Evolutionary conservation across 2,329 filamentous ascomycete genomes (phyloP), one percentile per base, ranked within the genome.

Genomic region (Knufia fluminis): DNA sequence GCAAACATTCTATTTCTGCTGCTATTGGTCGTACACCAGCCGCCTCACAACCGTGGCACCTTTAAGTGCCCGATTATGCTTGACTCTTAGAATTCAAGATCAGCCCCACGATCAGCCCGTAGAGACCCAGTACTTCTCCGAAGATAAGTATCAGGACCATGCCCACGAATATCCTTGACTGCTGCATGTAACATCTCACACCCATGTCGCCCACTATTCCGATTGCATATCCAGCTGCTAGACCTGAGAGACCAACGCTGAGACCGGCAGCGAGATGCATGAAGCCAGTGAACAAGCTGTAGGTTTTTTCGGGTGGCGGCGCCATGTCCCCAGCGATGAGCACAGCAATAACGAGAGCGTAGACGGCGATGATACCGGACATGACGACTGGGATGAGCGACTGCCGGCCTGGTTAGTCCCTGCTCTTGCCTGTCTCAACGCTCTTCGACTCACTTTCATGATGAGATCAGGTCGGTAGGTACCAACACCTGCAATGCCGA

Each of bases 91-190:
- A 92, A 78, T 95, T 94, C 64, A 96, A 78, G 64, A 96, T 91
- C 38, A 96, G 79, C 50, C 86, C 88, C 54, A 96, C 90, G 64
- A 96, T 96, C 58, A 96, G 79, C 40, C 92, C 92, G 63, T 98
- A 98, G 26, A 98, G 82, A 67, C 92, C 92, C 65, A 98, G 67
- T 16, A 98, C 92, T 75, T 98, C 92, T 50, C 88, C 92, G 66
- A 98, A 98, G 79, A 98, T 98, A 56, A 97, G 78, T 60, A 97
- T 97, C 61, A 98, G 72, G 41, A 98, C 91, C 92, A 97, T 97
- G 68, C 92, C 92, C 44, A 98, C 92, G 61, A 96, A 98, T 58
- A 98, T 85, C 56, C 91, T 80, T 44, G 86, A 94, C 69, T 98
- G 92, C 62, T 88, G 81, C 89, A 98, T 95, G 72, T 94, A 97